Base-by-base conservation (phyloP, 805 yeast species). In the Candida taoyuanica region DNA sequence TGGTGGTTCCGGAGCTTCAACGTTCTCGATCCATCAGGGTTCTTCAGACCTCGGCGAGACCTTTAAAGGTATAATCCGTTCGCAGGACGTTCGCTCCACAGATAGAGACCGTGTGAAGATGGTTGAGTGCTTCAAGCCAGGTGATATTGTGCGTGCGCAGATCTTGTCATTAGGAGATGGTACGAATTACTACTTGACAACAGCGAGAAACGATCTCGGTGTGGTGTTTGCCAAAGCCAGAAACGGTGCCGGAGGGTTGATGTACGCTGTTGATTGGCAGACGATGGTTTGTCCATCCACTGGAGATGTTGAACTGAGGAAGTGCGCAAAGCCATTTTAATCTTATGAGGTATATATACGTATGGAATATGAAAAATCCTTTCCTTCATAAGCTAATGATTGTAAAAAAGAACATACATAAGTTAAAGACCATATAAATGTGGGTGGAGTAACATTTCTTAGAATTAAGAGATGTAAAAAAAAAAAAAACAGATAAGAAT, bases 201-300 rank as follows among this genome's bases (percentile, higher is more conserved):
- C 98, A 0, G 94, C 96, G 3, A 70, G 81, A 46, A 87, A 91
- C 59, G 96, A 91, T 53, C 65, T 91, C 28, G 99, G 99, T 3
- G 98, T 93, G 4, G 81, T 93, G 1, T 85, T 89, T 59, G 97
- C 98, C 5, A 77, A 73, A 44, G 73, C 81, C 30, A 52, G 55
- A 20, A 75, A 72, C 45, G 81, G 80, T 14, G 78, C 78, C 4
- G 96, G 96, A 2, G 78, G 76, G 26, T 62, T 78, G 39, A 77
- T 93, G 86, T 82, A 80, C 50, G 94, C 98, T 2, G 63, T 87
- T 30, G 98, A 93, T 62, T 93, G 98, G 97, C 89, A 87, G 62
- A 84, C 87, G 11, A 93, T 94, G 98, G 71, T 82, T 23, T 78
- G 85, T 45, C 80, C 87, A 3, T 65, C 62, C 18, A 77, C 89